Evolutionary conservation across 2,329 filamentous ascomycete genomes (phyloP), one percentile per base, ranked within the genome.

Genomic region (Paecilomyces fulvus): DNA sequence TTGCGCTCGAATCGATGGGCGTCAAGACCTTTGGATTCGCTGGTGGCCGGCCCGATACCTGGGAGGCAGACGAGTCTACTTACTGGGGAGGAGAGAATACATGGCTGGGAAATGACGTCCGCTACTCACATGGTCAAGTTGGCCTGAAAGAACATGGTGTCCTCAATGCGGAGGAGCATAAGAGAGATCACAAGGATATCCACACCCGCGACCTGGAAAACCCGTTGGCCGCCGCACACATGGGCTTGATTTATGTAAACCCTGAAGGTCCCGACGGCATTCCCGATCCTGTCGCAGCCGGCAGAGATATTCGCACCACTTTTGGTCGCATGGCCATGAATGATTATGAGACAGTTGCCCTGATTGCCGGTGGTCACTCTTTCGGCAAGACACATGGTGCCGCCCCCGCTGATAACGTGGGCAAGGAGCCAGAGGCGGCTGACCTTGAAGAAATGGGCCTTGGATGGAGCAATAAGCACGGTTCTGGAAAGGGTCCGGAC

Each of bases 361-460:
- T 92, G 50, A 91, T 92, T 68, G 85, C 85, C 43, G 88, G 88
- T 67, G 88, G 88, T 43, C 88, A 92, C 78, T 80, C 83, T 25
- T 89, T 92, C 64, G 88, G 88, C 65, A 92, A 92, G 82, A 89
- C 87, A 0, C 88, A 92, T 73, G 88, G 88, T 64, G 88, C 88
- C 30, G 87, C 75, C 56, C 76, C 83, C 14, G 74, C 79, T 17
- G 80, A 81, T 60, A 80, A 89, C 64, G 79, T 90, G 52, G 86
- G 85, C 55, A 73, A 77, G 17, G 88, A 89, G 71, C 88, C 88
- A 20, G 80, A 84, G 65, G 85, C 76, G 11, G 85, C 86, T 55
- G 69, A 72, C 46, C 73, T 92, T 30, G 82, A 86, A 65, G 69
- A 81, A 60, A 86, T 89, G 69, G 88, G 88, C 59, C 74, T 92